Base-by-base conservation (phyloP, 108 stramenopile genomes). In the Fistulifera solaris region DNA sequence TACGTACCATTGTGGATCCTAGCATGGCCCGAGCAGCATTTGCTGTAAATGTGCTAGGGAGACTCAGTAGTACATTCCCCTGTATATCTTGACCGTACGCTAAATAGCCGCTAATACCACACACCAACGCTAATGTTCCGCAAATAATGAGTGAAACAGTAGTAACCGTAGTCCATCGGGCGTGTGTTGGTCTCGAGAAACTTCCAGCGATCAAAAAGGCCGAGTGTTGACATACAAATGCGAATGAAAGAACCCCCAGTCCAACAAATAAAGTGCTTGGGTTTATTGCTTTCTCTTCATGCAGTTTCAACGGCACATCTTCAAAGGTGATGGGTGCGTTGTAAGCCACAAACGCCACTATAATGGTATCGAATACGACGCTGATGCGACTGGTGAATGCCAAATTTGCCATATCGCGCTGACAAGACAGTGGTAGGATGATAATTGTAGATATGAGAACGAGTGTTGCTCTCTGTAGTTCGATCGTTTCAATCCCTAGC, bases 201-300 rank as follows among this genome's bases (percentile, higher is more conserved):
- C 79, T 81, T 43, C 85, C 86, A 0, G 90, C 85, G 65, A 92
- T 87, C 24, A 92, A 85, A 62, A 87, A 92, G 14, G 86, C 77
- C 8, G 81, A 83, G 45, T 84, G 80, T 61, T 85, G 83, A 63
- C 90, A 92, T 0, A 92, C 90, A 74, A 85, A 92, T 11, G 90
- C 90, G 75, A 92, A 92, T 27, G 71, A 71, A 41, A 84, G 58
- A 4, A 91, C 84, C 0, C 88, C 88, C 54, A 90, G 46, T 0
- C 88, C 88, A 21, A 84, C 78, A 73, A 90, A 90, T 13, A 90
- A 62, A 1, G 83, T 82, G 14, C 70, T 68, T 12, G 48, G 11
- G 31, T 69, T 64, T 38, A 82, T 47, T 6, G 53, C 27, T 1
- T 38, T 40, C 24, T 6, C 23, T 39, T 39, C 0, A 11, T 12